These are phyloP conservation scores for Fusarium protoensiforme DNA, from an alignment of 2,329 filamentous ascomycete species.

Conservation along the genomic window DNA sequence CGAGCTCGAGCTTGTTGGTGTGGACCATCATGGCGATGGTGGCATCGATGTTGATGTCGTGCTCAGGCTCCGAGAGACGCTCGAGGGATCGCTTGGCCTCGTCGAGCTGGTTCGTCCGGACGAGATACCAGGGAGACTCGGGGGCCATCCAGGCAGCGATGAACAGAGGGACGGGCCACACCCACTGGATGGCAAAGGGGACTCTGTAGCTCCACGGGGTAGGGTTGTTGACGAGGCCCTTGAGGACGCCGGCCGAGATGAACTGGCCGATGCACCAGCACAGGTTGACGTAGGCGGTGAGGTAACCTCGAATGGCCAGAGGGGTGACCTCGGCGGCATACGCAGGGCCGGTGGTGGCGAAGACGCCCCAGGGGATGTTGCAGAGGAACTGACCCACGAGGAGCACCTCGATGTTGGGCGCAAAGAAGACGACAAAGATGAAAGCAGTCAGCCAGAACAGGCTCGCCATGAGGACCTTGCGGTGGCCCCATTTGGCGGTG, in stretches of 20 bases:
- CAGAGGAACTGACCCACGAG: conserved; percentile 60
- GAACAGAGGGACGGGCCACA: conserved; percentile 49
- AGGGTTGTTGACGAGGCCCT: conserved; percentile 49
- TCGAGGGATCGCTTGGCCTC: conserved; percentile 46
- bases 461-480: conserved; percentile 54
- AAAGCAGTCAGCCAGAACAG: conserved; percentile 55
- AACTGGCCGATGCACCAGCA: conserved; percentile 58
- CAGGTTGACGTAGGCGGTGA: conserved; percentile 58
- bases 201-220: conserved; percentile 53
- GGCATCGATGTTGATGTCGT: conserved; percentile 50
- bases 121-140: conserved; percentile 53
- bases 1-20: conserved; percentile 58
- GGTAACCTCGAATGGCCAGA: conserved; percentile 53
- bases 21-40: conserved; percentile 56
- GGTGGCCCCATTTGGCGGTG: conserved; percentile 56
- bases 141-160: conserved; percentile 48
- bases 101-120: conserved; percentile 47
- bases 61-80: conserved; percentile 46
- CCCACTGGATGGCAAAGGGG: conserved; percentile 55
- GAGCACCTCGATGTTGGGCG: conserved; percentile 54
- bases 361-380: conserved; percentile 58
- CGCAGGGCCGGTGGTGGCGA: conserved; percentile 55
- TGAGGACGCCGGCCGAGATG: conserved; percentile 54
- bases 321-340: conserved; percentile 59
- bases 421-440: conserved; percentile 63